Evolutionary conservation across 148 eudicot species (phyloP), one percentile per base, ranked within the genome.

Genomic region (Rhododendron ferrugineum): DNA sequence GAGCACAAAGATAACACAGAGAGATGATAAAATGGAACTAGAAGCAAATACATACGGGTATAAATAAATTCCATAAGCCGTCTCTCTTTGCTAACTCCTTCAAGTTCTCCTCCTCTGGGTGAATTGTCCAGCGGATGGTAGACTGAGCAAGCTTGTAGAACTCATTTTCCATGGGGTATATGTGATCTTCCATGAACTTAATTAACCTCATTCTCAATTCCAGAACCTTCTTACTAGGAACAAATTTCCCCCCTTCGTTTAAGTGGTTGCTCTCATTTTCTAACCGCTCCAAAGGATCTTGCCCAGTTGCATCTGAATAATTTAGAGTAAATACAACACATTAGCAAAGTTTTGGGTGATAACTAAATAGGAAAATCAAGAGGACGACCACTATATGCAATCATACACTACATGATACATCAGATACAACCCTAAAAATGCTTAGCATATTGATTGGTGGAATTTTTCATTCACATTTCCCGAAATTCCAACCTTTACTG

Each of bases 41-140:
- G 60, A 58, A 80, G 15, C 87, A 66, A 81, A 47, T 34, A 87
- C 98, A 85, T 92, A 97, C 99, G 70, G 99, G 99, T 88, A 97
- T 92, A 34, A 72, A 97, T 87, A 95, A 90, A 84, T 97, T 97
- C 99, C 98, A 97, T 84, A 97, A 85, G 85, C 99, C 99, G 90
- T 94, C 93, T 87, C 80, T 89, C 89, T 93, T 97, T 14, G 99
- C 98, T 83, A 94, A 89, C 83, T 95, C 95, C 89, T 95, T 97
- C 82, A 97, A 89, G 73, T 91, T 93, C 91, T 94, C 98, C 87
- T 97, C 99, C 78, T 88, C 93, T 15, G 98, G 99, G 86, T 95
- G 98, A 88, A 95, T 79, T 80, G 91, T 90, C 99, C 99, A 97
- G 83, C 98, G 98, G 85, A 75, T 88, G 86, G 92, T 79, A 54